A percentile compares a stretch with the other conserved stretches of the same genome.
phyloP scores from a whole-genome alignment of 1,139 yeast genomes.

The Suzukiozyma palmioleophila region DNA sequence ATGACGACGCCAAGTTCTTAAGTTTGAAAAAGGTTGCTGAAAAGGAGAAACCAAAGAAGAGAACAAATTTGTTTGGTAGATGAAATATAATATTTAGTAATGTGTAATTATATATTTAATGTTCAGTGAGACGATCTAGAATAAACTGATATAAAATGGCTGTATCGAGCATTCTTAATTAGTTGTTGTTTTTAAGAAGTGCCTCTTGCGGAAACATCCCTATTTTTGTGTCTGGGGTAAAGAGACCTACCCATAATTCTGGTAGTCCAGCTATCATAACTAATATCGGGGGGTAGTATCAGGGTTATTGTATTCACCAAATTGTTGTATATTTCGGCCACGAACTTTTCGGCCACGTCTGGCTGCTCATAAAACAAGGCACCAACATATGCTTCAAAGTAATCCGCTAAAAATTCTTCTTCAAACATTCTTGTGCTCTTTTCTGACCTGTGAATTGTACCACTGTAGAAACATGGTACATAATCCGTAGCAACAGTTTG shows the following conservation, averaged over 20 bases:
- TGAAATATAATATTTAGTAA: neutral
- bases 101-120: no score
- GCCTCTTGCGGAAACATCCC: neutral
- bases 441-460: slow-evolving; percentile 15
- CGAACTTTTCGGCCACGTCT: slow-evolving; percentile 31
- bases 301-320: slow-evolving; percentile 19
- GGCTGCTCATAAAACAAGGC: slow-evolving; percentile 40
- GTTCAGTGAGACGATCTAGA: no score
- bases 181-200: neutral
- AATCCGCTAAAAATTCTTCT: slow-evolving; percentile 43
- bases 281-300: slow-evolving; percentile 14
- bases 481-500: slow-evolving; percentile 16
- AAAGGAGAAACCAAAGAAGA: slow-evolving; percentile 8
- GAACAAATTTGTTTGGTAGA: slow-evolving; percentile 9
- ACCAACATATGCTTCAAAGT: slow-evolving; percentile 44
- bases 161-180: no score
- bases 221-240: neutral
- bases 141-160: no score
- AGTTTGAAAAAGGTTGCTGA: slow-evolving; percentile 7
- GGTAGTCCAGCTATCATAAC: slow-evolving; percentile 14
- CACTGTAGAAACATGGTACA: slow-evolving; percentile 19
- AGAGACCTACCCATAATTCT: slow-evolving; percentile 12
- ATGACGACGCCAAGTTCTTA: slow-evolving; percentile 30
- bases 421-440: slow-evolving; percentile 29
- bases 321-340: slow-evolving; percentile 28